Conservation (phyloP, 2,329 filamentous ascomycete species). For the Meredithiella fracta region DNA sequence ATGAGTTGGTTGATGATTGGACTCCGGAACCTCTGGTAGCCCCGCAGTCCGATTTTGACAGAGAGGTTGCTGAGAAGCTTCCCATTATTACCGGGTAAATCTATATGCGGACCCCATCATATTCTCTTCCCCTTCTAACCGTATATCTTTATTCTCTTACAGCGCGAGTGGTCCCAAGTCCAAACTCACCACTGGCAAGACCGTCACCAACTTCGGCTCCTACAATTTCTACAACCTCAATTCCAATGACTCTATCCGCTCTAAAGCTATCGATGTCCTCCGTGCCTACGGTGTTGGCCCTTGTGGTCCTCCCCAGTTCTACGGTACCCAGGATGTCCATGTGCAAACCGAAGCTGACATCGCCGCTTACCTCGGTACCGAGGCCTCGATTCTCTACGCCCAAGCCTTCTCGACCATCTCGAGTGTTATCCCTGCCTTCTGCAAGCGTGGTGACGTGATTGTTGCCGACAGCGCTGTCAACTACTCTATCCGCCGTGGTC, state of each 20-base stretch:
- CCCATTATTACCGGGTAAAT: slow-evolving; percentile 71
- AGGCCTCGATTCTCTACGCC: slow-evolving; percentile 85
- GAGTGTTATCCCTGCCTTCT: slow-evolving; percentile 93
- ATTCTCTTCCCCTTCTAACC: not conserved
- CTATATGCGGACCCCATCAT: not conserved
- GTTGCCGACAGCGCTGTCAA: slow-evolving; percentile 89
- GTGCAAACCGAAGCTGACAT: slow-evolving; percentile 94
- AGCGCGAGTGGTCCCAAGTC: slow-evolving; percentile 81
- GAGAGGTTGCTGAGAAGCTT: slow-evolving; percentile 65
- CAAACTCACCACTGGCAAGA: slow-evolving; percentile 75
- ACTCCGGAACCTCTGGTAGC: slow-evolving; percentile 79
- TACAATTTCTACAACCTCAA: slow-evolving; percentile 98
- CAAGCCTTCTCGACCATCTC: slow-evolving; percentile 93
- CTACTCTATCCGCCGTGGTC: slow-evolving; percentile 81
- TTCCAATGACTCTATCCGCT: slow-evolving; percentile 77
- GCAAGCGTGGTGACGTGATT: slow-evolving; percentile 92
- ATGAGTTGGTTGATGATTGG: slow-evolving; percentile 95
- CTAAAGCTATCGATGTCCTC: slow-evolving; percentile 85
- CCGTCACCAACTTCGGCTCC: slow-evolving; percentile 81
- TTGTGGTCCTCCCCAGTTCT: slow-evolving; percentile 93
- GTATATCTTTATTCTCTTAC: not conserved
- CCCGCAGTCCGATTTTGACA: slow-evolving; percentile 56
- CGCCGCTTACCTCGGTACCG: slow-evolving; percentile 71
- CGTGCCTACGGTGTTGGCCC: slow-evolving; percentile 93
- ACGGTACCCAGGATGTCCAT: slow-evolving; percentile 95